Conservation (phyloP, 257 asterid genomes). For the Schizonepeta tenuifolia region DNA sequence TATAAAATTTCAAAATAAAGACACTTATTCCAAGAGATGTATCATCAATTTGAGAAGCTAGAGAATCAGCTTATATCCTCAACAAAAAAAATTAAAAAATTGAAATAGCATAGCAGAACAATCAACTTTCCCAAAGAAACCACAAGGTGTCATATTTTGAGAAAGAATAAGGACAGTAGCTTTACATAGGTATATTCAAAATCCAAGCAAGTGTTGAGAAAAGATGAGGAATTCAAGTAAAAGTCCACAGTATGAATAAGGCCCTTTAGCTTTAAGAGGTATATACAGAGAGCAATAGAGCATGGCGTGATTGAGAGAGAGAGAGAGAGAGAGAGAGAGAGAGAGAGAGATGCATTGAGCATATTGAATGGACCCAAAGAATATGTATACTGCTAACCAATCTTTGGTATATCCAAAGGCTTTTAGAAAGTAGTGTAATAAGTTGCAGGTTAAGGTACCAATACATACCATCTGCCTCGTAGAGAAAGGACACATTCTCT, state of each 20-base stretch:
- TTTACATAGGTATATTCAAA: conserved; percentile 50
- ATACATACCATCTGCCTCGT: conserved; percentile 62
- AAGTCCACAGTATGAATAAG: conserved; percentile 28
- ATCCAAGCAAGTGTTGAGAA: conserved; percentile 20
- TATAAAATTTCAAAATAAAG: no score
- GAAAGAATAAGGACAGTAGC: conserved; percentile 25
- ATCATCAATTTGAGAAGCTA: not conserved
- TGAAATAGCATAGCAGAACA: not conserved
- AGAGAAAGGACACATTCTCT: conserved; percentile 43
- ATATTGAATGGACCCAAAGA: conserved; percentile 40
- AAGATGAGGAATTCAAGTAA: conserved; percentile 31
- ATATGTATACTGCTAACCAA: conserved; percentile 38
- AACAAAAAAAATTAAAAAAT: not conserved
- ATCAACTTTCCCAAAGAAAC: conserved; percentile 20
- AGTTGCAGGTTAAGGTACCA: conserved; percentile 61
- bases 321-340: not conserved
- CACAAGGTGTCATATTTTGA: conserved; percentile 15
- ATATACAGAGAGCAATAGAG: conserved; percentile 24
- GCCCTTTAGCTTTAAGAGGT: conserved; percentile 42
- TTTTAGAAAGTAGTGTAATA: conserved; percentile 56
- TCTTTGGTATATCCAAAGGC: conserved; percentile 66
- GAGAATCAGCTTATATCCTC: not conserved
- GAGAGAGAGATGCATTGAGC: conserved; percentile 28
- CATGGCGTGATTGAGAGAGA: conserved; percentile 33
- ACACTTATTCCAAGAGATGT: no score